These are phyloP conservation scores for Lactarius psammicola DNA, from an alignment of 768 basidiomycete genomes.

Conservation along the genomic window DNA sequence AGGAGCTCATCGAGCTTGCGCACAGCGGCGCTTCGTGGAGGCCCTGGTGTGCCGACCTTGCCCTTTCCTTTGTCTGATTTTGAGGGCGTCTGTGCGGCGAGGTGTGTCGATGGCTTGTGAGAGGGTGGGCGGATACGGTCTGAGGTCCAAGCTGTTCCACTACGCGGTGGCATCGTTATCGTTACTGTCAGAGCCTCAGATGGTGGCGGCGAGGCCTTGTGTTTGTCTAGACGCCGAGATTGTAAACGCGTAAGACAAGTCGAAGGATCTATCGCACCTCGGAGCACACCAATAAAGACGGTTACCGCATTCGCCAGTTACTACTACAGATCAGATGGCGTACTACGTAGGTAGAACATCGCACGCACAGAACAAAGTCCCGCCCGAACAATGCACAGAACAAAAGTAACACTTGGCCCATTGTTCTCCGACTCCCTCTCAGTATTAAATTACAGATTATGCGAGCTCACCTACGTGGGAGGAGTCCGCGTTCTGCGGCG, in stretches of 20 bases:
- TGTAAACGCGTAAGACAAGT: not conserved
- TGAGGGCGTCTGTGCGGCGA: not conserved
- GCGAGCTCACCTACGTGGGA: not conserved
- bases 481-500: not conserved
- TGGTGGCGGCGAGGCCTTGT: no score
- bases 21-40: constrained; percentile 21
- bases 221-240: not conserved
- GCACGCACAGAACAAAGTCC: not conserved
- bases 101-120: not conserved
- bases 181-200: not conserved
- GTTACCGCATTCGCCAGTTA: not conserved
- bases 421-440: no score
- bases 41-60: constrained; percentile 5
- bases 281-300: not conserved
- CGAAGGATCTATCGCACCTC: no score
- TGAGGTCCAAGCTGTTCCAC: constrained; percentile 16
- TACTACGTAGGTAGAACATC: constrained; percentile 7
- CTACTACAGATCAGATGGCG: not conserved
- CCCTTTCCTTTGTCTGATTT: constrained; percentile 17
- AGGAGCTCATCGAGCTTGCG: constrained; percentile 27
- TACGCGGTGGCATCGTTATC: constrained; percentile 16
- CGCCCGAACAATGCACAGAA: not conserved
- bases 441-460: no score
- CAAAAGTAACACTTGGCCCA: not conserved
- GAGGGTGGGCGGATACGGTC: constrained; percentile 11